These are phyloP conservation scores for Hypomyces perniciosus DNA, from an alignment of 2,329 filamentous ascomycete species.

Conservation along the genomic window DNA sequence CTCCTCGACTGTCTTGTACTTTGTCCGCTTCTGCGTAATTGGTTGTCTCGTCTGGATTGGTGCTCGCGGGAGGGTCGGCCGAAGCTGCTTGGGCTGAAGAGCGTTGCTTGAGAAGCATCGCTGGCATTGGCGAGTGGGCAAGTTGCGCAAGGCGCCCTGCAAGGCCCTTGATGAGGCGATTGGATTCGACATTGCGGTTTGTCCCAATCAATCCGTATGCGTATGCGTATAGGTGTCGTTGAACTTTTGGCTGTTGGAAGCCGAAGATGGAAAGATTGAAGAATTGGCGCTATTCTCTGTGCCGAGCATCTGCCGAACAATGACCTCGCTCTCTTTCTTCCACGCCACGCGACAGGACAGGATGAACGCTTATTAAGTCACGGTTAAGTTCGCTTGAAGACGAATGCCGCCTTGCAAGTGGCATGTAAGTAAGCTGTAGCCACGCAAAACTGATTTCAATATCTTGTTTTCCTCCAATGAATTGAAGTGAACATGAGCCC, in stretches of 20 bases:
- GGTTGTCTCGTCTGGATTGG: conserved; percentile 29
- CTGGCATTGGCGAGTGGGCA: conserved; percentile 33
- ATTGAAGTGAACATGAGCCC: background rate
- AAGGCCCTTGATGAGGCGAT: conserved; percentile 31
- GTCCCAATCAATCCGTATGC: conserved; percentile 4
- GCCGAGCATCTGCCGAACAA: conserved; percentile 6
- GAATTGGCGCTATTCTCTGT: background rate
- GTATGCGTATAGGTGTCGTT: background rate
- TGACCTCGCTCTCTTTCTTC: background rate
- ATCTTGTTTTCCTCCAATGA: too few relatives aligned
- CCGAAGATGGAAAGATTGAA: conserved; percentile 8
- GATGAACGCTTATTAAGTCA: background rate
- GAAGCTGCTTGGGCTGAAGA: conserved; percentile 30
- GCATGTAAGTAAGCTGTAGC: too few relatives aligned
- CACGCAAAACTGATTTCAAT: too few relatives aligned
- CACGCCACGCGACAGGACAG: background rate
- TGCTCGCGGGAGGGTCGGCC: conserved; percentile 27
- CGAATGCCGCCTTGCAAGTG: background rate
- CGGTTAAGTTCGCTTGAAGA: background rate
- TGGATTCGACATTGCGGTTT: conserved; percentile 32
- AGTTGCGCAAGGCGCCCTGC: conserved; percentile 27
- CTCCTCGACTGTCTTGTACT: conserved; percentile 52
- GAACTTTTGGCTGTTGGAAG: background rate
- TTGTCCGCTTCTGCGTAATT: conserved; percentile 33
- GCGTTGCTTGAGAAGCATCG: conserved; percentile 36